Evolutionary conservation across 108 stramenopile genomes (phyloP).

Genomic region (Nannochloropsis salina): DNA sequence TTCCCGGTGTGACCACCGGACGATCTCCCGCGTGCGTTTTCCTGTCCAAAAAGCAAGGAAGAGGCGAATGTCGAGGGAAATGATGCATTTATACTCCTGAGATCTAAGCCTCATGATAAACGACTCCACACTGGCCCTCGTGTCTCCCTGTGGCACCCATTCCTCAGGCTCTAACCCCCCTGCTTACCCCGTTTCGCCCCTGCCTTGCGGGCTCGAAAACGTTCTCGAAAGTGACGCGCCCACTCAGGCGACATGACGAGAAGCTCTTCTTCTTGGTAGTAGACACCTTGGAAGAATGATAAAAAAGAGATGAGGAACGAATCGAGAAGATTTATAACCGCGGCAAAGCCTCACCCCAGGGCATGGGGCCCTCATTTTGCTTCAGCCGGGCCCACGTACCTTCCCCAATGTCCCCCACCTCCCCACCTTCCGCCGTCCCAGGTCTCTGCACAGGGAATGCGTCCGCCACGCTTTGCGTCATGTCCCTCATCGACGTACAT

Average conservation of each 20-base stretch:
- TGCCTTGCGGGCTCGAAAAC: background rate
- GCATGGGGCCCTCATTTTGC: no score
- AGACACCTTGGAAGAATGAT: background rate
- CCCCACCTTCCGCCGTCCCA: no score
- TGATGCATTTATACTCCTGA: no score
- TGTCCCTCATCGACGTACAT: no score
- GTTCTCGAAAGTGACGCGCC: background rate
- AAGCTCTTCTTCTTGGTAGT: constrained; percentile 1
- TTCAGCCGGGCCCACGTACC: no score
- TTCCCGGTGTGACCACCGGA: background rate
- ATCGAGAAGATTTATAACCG: no score
- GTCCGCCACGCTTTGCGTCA: no score
- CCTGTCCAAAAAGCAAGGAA: background rate
- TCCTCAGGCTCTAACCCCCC: background rate
- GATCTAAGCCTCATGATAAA: no score
- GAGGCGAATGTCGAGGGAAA: background rate
- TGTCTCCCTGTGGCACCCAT: background rate
- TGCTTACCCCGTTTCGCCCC: background rate
- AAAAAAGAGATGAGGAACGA: background rate
- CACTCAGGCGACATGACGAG: background rate
- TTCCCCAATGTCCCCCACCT: no score
- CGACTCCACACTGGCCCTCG: background rate
- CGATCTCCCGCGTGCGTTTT: background rate
- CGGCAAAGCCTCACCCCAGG: no score
- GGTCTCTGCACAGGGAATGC: no score